Conservation (phyloP, 345 rosid species). For the Firmiana major region DNA sequence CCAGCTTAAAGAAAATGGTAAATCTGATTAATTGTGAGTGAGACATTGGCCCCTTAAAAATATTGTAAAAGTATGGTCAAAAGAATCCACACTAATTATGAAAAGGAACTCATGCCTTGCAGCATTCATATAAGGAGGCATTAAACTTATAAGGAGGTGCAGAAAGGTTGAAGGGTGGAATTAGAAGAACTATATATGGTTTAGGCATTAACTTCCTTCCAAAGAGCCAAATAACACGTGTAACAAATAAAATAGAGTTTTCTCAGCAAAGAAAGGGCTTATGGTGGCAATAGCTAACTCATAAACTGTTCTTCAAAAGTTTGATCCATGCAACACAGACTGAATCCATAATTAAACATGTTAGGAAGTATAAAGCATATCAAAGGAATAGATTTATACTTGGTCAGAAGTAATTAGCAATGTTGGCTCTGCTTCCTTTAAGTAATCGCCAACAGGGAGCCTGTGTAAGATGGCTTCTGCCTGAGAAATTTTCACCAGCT, state of each 20-base stretch:
- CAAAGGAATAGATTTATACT: slow-evolving; percentile 44
- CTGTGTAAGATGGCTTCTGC: slow-evolving; percentile 71
- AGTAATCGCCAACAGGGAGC: slow-evolving; percentile 42
- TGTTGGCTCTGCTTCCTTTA: slow-evolving; percentile 52
- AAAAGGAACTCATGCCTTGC: background rate
- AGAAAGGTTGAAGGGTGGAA: background rate
- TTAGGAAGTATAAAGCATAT: background rate
- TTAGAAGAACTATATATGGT: background rate
- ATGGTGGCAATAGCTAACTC: background rate
- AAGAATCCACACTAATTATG: background rate
- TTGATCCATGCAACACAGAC: slow-evolving; percentile 4
- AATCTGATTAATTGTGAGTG: background rate
- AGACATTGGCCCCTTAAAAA: background rate
- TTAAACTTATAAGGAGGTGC: background rate
- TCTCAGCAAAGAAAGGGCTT: background rate
- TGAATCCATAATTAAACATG: background rate
- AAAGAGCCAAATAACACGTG: background rate
- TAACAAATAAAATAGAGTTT: background rate
- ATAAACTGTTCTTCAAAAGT: background rate
- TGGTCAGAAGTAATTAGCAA: slow-evolving; percentile 79
- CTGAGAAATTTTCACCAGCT: slow-evolving; percentile 48
- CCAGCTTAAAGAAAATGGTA: background rate
- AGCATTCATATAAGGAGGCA: background rate
- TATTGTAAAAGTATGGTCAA: background rate
- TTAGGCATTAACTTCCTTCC: background rate